Conservation (phyloP, 352 stramenopile species). For the Phytophthora kernoviae region DNA sequence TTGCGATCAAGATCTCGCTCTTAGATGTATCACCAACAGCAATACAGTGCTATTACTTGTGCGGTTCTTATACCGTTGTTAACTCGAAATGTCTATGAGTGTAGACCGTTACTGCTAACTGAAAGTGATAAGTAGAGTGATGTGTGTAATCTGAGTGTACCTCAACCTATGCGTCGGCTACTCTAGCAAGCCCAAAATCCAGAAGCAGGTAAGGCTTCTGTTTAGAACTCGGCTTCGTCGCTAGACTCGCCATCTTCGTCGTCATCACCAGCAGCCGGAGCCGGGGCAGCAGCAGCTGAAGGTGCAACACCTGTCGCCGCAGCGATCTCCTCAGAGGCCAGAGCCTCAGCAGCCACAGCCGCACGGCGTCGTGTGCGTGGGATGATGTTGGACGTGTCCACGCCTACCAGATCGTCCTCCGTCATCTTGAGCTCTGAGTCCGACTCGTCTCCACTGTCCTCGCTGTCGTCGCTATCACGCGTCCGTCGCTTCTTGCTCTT, state of each 20-base stretch:
- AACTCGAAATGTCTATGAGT: background rate
- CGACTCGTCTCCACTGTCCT: conserved; percentile 64
- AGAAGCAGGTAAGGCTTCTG: background rate
- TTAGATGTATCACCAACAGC: background rate
- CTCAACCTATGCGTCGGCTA: conserved; percentile 13
- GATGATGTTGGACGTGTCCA: conserved; percentile 90
- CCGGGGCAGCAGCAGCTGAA: conserved; percentile 1
- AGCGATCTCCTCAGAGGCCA: conserved; percentile 63
- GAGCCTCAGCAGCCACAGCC: conserved; percentile 69
- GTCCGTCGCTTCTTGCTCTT: conserved; percentile 78
- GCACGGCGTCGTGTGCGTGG: conserved; percentile 72
- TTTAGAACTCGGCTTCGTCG: conserved; percentile 87
- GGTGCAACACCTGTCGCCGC: conserved; percentile 22
- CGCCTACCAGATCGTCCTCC: conserved; percentile 82
- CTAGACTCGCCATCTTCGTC: conserved; percentile 82
- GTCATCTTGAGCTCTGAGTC: conserved; percentile 85
- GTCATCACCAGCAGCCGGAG: conserved; percentile 14
- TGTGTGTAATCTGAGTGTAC: conserved; percentile 13
- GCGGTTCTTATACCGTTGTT: background rate
- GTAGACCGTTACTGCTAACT: conserved; percentile 8
- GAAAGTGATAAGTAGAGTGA: conserved; percentile 1
- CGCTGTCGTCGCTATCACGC: conserved; percentile 64
- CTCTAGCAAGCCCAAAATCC: conserved; percentile 3
- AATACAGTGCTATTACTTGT: background rate
- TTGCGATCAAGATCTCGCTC: no score